These are phyloP conservation scores for Flaveria bidentis DNA, from an alignment of 129 eudicot species.

Conservation along the genomic window DNA sequence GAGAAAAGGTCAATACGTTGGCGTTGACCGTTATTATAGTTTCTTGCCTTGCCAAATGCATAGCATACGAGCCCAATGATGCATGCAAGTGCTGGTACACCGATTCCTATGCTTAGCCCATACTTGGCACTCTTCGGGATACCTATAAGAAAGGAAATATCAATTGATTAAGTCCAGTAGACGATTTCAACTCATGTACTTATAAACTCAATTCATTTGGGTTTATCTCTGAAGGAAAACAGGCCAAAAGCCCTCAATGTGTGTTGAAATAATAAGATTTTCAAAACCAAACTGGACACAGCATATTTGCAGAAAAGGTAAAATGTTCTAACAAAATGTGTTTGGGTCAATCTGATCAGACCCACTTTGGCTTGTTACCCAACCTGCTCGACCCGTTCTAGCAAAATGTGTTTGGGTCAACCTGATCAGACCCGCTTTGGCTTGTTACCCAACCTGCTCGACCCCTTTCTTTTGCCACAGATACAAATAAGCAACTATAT, in stretches of 20 bases:
- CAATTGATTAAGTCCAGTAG: not conserved
- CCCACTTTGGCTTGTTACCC: not conserved
- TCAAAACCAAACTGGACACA: not conserved
- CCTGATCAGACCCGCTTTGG: not conserved
- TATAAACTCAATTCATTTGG: not conserved
- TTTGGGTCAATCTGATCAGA: not conserved
- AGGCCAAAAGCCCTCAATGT: not conserved
- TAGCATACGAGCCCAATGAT: constrained; percentile 28
- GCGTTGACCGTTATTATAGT: constrained; percentile 15
- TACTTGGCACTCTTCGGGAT: constrained; percentile 27
- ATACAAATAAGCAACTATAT: not conserved
- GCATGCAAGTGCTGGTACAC: constrained; percentile 33
- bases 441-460: not conserved
- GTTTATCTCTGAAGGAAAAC: not conserved
- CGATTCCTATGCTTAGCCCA: constrained; percentile 32
- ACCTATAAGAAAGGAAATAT: constrained; percentile 10
- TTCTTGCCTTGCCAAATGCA: constrained; percentile 13
- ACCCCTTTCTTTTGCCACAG: not conserved
- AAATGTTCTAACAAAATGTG: not conserved
- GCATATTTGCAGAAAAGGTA: not conserved
- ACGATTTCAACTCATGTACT: not conserved
- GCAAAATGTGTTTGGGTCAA: not conserved
- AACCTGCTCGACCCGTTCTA: not conserved
- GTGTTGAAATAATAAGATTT: not conserved
- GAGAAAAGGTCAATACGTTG: constrained; percentile 32